Evolutionary conservation across 78 protist genomes (phyloP).

Genomic region (Dictyostelium firmibasis): DNA sequence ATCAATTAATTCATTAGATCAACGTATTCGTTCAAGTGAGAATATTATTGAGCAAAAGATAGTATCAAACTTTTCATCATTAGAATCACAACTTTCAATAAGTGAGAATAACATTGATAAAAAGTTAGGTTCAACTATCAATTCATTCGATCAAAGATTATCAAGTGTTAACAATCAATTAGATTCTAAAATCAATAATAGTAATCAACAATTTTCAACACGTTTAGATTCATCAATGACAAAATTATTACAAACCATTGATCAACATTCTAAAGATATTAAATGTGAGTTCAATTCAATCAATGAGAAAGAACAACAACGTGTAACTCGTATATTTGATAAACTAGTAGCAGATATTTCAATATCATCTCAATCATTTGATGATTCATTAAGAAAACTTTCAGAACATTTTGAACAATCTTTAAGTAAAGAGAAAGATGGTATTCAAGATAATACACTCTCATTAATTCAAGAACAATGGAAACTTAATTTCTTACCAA

Average conservation of each 20-base stretch:
- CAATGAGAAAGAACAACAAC: constrained; percentile 19
- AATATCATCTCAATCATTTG: background rate
- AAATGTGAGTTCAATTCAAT: background rate
- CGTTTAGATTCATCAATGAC: constrained; percentile 22
- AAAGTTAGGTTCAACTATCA: background rate
- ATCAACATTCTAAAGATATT: constrained; percentile 17
- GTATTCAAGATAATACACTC: background rate
- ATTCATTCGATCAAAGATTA: constrained; percentile 47
- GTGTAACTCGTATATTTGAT: constrained; percentile 22
- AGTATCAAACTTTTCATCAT: background rate
- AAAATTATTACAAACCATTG: constrained; percentile 25
- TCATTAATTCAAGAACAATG: constrained; percentile 34
- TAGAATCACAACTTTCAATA: constrained; percentile 14
- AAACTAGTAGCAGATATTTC: background rate
- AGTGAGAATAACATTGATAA: constrained; percentile 30
- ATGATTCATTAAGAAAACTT: background rate
- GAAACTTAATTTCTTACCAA: constrained; percentile 14
- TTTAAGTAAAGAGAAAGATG: background rate
- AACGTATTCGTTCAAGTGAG: background rate
- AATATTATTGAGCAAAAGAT: constrained; percentile 10
- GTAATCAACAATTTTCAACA: background rate
- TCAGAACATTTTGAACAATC: background rate
- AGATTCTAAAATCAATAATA: constrained; percentile 1
- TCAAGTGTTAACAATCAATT: background rate
- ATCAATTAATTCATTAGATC: background rate